Evolutionary conservation across 805 yeast species (phyloP), one percentile per base, ranked within the genome.

Genomic region (Kluyveromyces wickerhamii): DNA sequence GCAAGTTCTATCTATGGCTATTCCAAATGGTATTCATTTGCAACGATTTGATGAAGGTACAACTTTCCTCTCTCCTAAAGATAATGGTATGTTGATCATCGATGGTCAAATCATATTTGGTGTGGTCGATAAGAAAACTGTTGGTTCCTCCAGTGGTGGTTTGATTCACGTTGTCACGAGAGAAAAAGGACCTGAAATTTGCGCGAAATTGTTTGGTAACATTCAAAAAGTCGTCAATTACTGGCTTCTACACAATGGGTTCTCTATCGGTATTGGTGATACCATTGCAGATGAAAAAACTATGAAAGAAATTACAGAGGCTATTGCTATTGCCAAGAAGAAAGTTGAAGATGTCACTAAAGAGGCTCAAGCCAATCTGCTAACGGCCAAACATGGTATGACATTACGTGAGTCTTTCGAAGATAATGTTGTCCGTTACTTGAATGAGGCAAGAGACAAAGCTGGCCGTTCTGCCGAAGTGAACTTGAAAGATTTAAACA

Each of bases 351-450:
- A 83, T 51, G 89, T 89, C 36, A 89, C 92, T 41, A 64, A 74
- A 48, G 95, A 86, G 54, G 98, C 97, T 2, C 97, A 92, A 59
- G 79, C 74, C 29, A 89, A 92, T 54, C 69, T 71, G 41, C 68
- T 92, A 47, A 85, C 86, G 27, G 95, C 96, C 20, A 96, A 92
- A 58, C 97, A 96, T 20, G 99, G 99, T 81, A 92, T 92, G 99
- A 92, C 99, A 2, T 71, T 92, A 48, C 81, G 99, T 66, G 98
- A 92, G 62, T 87, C 97, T 13, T 92, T 92, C 52, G 99, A 92
- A 67, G 96, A 88, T 62, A 88, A 87, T 51, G 98, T 92, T 31
- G 85, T 94, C 29, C 82, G 95, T 62, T 86, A 83, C 47, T 73
- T 92, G 51, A 92, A 92, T 62, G 95, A 88, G 60, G 98, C 98